Conservation (phyloP, 192 early-diverging fungal species). For the Dispira parvispora region DNA sequence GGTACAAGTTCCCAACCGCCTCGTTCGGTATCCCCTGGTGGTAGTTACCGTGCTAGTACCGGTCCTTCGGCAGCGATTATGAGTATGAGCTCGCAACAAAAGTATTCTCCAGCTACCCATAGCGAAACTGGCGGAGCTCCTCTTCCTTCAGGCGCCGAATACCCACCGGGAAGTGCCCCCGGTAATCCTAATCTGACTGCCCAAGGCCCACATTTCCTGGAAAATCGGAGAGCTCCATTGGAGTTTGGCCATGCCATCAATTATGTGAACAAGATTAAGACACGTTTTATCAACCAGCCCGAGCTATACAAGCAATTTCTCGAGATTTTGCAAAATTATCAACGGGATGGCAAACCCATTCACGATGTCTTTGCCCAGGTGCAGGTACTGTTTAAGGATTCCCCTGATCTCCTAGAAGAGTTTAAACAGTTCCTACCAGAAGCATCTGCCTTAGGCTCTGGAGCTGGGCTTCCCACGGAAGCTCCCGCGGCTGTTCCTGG, state of each 20-base stretch:
- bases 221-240: conserved; percentile 48
- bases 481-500: too few species aligned
- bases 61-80: not conserved
- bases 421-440: conserved; percentile 98
- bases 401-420: conserved; percentile 84
- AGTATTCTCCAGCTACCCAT: not conserved
- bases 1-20: not conserved
- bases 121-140: not conserved
- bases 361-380: conserved; percentile 96
- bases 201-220: conserved; percentile 12
- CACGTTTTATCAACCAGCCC: conserved; percentile 78
- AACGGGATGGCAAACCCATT: conserved; percentile 90
- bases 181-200: not conserved
- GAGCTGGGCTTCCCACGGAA: too few species aligned
- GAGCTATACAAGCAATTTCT: conserved; percentile 96
- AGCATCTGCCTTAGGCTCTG: conserved; percentile 31
- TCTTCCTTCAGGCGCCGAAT: not conserved
- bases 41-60: not conserved
- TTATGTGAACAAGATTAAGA: conserved; percentile 99
- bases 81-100: not conserved
- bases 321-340: conserved; percentile 95
- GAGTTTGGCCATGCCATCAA: conserved; percentile 99
- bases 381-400: conserved; percentile 65
- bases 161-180: not conserved
- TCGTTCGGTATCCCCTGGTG: not conserved